Percentiles rank a stretch among this genome's conserved stretches.
These are phyloP conservation scores for Orbilia quercus DNA, from an alignment of 2,329 filamentous ascomycete species.

Conservation along the genomic window DNA sequence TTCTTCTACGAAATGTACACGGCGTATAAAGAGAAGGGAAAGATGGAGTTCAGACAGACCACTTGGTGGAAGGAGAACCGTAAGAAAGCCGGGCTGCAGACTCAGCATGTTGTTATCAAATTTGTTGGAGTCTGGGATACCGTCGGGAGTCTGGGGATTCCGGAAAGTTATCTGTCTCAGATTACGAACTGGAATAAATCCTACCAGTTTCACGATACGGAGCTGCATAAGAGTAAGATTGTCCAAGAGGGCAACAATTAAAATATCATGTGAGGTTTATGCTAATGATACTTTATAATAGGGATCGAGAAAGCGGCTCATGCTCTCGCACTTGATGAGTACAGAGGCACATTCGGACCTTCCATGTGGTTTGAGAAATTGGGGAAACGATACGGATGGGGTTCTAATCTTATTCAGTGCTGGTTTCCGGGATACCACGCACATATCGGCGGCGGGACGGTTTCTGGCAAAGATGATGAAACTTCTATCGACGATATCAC, in stretches of 20 bases:
- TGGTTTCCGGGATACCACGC: constrained; percentile 69
- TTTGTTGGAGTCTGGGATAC: constrained; percentile 69
- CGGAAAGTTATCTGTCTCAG: constrained; percentile 55
- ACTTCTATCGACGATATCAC: constrained; percentile 16
- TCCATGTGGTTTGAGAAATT: constrained; percentile 67
- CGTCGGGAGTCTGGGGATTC: constrained; percentile 66
- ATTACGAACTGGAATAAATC: neutral
- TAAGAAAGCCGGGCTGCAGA: constrained; percentile 11
- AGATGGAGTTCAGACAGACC: constrained; percentile 19
- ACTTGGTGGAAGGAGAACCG: constrained; percentile 7
- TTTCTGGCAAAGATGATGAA: constrained; percentile 8
- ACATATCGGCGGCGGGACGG: constrained; percentile 64
- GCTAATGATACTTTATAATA: constrained; percentile 63
- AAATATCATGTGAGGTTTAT: neutral
- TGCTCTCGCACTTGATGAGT: constrained; percentile 71
- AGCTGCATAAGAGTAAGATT: constrained; percentile 60
- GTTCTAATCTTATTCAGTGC: constrained; percentile 7
- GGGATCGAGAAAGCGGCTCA: constrained; percentile 71
- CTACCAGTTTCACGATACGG: constrained; percentile 65
- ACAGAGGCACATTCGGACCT: constrained; percentile 68
- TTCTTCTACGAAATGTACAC: constrained; percentile 70
- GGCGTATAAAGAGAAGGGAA: constrained; percentile 61
- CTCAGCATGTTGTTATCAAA: constrained; percentile 64
- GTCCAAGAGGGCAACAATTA: neutral
- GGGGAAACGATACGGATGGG: constrained; percentile 1